These are phyloP conservation scores for Coffea eugenioides DNA, from an alignment of 257 asterid species.

Conservation along the genomic window DNA sequence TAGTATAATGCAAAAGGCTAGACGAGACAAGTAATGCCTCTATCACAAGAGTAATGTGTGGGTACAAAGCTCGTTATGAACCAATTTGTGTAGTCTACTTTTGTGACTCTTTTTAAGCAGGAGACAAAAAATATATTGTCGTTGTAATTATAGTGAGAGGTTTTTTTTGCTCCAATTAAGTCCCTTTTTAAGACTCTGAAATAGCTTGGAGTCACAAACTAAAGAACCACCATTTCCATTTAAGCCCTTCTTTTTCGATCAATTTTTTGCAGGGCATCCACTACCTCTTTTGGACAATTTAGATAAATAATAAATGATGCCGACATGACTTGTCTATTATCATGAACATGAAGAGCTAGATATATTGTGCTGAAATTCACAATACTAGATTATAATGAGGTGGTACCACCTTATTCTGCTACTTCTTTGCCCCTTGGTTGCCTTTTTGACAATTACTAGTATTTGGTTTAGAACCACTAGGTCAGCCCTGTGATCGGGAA, in stretches of 20 bases:
- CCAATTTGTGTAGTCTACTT: slow-evolving; percentile 11
- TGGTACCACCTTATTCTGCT: neutral
- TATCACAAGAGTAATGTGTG: neutral
- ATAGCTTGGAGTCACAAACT: neutral
- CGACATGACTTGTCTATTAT: too few species aligned
- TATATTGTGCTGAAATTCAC: neutral
- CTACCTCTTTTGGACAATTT: neutral
- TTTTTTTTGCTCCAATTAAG: neutral
- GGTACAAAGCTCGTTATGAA: neutral
- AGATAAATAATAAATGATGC: neutral
- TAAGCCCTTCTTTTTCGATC: neutral
- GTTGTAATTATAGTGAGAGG: neutral
- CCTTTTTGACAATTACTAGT: neutral
- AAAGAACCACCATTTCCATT: neutral
- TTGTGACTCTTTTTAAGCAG: neutral
- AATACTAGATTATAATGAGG: neutral
- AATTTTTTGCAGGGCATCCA: neutral
- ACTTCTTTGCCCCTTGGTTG: neutral
- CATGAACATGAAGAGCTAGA: too few species aligned
- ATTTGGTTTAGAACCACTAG: too few species aligned
- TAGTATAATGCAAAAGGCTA: neutral
- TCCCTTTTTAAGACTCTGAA: neutral
- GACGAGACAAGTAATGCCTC: slow-evolving; percentile 1
- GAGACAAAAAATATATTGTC: neutral
- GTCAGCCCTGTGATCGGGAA: too few species aligned